These are phyloP conservation scores for Detonula confervacea DNA, from an alignment of 352 stramenopile species.

Conservation along the genomic window DNA sequence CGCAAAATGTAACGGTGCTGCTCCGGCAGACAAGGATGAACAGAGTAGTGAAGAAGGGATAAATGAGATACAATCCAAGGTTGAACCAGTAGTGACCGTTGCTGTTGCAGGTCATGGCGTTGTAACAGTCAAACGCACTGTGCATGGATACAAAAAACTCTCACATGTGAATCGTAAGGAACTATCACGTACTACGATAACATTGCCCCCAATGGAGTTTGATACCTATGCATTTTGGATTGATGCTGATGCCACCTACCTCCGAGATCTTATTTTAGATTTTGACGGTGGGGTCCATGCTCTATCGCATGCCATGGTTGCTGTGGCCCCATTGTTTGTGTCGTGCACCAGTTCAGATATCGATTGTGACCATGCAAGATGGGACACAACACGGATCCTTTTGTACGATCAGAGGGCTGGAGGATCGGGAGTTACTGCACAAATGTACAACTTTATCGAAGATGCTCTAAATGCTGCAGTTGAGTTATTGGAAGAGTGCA, in stretches of 20 bases:
- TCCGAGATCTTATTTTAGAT: constrained; percentile 56
- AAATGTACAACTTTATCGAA: constrained; percentile 60
- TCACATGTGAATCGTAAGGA: constrained; percentile 58
- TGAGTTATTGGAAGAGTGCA: constrained; percentile 74
- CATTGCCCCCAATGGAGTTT: constrained; percentile 94
- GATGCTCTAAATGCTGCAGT: constrained; percentile 65
- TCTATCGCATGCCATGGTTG: constrained; percentile 91
- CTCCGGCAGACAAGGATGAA: not conserved
- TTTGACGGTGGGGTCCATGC: constrained; percentile 86
- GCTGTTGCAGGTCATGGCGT: constrained; percentile 76
- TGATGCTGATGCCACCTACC: constrained; percentile 81
- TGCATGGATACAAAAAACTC: constrained; percentile 83
- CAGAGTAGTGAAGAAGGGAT: constrained; percentile 14
- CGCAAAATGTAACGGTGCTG: not conserved
- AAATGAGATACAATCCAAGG: not conserved
- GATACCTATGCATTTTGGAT: constrained; percentile 95
- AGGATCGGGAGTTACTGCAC: constrained; percentile 64
- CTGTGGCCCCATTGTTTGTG: constrained; percentile 92
- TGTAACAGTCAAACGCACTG: constrained; percentile 77
- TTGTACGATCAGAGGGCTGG: constrained; percentile 81
- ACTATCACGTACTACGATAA: constrained; percentile 91
- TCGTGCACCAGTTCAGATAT: constrained; percentile 85
- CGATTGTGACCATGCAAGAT: constrained; percentile 74
- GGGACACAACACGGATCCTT: constrained; percentile 65
- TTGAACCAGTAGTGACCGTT: not conserved